Conservation (phyloP, 495 filamentous ascomycete species). For the Neohortaea acidophila region DNA sequence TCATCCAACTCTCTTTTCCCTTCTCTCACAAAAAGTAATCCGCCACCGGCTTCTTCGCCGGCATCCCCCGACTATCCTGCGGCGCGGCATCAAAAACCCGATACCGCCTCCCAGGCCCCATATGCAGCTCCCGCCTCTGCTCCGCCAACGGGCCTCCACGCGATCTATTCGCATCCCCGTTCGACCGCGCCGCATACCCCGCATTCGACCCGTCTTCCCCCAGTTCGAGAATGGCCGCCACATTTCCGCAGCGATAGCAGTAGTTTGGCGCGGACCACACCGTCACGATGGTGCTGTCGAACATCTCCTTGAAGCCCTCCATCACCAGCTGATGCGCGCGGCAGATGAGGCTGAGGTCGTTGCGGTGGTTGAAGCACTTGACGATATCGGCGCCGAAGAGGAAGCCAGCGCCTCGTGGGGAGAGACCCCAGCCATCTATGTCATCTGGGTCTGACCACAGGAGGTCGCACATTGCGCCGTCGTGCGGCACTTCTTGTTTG, state of each 20-base stretch:
- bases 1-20: too few relatives aligned
- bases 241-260: slow-evolving; percentile 60
- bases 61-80: slow-evolving; percentile 94
- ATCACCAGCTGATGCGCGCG: slow-evolving; percentile 95
- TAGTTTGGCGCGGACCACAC: slow-evolving; percentile 59
- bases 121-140: slow-evolving; percentile 24
- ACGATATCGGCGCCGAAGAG: slow-evolving; percentile 94
- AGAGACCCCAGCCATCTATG: slow-evolving; percentile 94
- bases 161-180: slow-evolving; percentile 52
- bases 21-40: slow-evolving; percentile 84
- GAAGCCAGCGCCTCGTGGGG: slow-evolving; percentile 87
- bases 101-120: slow-evolving; percentile 78
- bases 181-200: slow-evolving; percentile 62
- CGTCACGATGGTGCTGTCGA: slow-evolving; percentile 83
- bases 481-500: slow-evolving; percentile 96
- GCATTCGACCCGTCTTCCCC: slow-evolving; percentile 66
- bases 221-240: slow-evolving; percentile 86
- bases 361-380: slow-evolving; percentile 83
- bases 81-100: slow-evolving; percentile 93
- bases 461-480: slow-evolving; percentile 97
- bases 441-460: slow-evolving; percentile 97
- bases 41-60: slow-evolving; percentile 93
- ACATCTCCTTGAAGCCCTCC: slow-evolving; percentile 99
- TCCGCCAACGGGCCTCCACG: slow-evolving; percentile 31
- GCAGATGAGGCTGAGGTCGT: slow-evolving; percentile 81